phyloP scores from a whole-genome alignment of 768 basidiomycete species.

The Lentinula sp. region DNA sequence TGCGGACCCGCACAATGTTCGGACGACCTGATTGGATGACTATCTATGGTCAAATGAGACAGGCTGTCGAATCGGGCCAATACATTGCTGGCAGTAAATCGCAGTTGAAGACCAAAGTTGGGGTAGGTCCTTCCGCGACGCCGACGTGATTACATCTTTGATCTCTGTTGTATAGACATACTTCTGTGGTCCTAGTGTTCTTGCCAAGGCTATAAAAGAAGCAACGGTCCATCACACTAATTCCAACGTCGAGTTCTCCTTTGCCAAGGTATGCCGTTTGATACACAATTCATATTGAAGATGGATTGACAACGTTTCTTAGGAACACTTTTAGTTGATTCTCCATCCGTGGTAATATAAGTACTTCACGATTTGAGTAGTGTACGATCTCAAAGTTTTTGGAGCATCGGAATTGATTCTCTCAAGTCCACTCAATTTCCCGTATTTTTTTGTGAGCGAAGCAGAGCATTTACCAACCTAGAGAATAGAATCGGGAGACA shows the following conservation, averaged over 20 bases:
- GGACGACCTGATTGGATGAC: slow-evolving; percentile 87
- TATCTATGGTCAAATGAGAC: slow-evolving; percentile 70
- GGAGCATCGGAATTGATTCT: background rate
- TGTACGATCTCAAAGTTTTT: background rate
- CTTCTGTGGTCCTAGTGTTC: slow-evolving; percentile 77
- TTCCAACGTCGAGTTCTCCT: slow-evolving; percentile 62
- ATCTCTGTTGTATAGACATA: slow-evolving; percentile 50
- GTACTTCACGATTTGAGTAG: background rate
- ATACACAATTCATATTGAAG: slow-evolving; percentile 3
- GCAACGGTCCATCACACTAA: slow-evolving; percentile 54
- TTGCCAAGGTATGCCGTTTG: slow-evolving; percentile 57
- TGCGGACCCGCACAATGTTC: slow-evolving; percentile 85
- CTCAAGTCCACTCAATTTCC: background rate
- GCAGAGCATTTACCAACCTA: too few relatives aligned
- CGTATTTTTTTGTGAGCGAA: background rate
- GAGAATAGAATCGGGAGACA: too few relatives aligned
- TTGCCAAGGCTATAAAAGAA: slow-evolving; percentile 74
- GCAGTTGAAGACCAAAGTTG: slow-evolving; percentile 79
- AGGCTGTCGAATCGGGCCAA: slow-evolving; percentile 75
- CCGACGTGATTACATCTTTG: background rate
- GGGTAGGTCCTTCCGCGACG: slow-evolving; percentile 39
- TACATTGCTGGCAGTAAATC: slow-evolving; percentile 77
- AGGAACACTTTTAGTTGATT: slow-evolving; percentile 55
- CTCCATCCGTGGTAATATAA: background rate
- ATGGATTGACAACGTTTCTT: slow-evolving; percentile 7